phyloP scores from a whole-genome alignment of 148 eudicot species.

The Rhododendron ovatum region DNA sequence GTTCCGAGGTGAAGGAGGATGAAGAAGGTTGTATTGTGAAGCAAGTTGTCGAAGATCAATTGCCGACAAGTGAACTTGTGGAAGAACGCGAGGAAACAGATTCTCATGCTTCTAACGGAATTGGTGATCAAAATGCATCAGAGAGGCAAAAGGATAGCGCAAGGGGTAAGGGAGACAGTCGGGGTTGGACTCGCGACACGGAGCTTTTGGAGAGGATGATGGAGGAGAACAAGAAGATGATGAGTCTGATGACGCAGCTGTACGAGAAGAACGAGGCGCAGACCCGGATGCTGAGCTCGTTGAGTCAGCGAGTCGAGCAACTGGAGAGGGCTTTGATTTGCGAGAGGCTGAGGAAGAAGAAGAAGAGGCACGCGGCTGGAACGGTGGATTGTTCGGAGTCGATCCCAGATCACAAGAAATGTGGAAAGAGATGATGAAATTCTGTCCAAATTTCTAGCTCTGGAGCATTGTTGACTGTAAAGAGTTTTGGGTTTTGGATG shows the following conservation, averaged over 20 bases:
- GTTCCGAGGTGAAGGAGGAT: constrained; percentile 10
- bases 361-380: constrained; percentile 12
- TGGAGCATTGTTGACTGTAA: not conserved
- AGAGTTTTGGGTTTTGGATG: not conserved
- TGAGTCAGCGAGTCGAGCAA: constrained; percentile 45
- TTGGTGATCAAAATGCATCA: not conserved
- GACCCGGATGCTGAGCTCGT: constrained; percentile 34
- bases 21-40: constrained; percentile 17
- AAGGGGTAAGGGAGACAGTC: constrained; percentile 2
- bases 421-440: not conserved
- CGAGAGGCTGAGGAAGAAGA: constrained; percentile 29
- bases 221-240: constrained; percentile 50
- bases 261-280: constrained; percentile 40
- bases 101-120: not conserved
- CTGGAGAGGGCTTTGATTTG: constrained; percentile 56
- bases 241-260: constrained; percentile 46
- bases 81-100: not conserved
- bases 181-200: not conserved
- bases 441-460: not conserved
- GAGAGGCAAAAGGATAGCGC: not conserved
- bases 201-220: constrained; percentile 44
- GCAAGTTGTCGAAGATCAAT: constrained; percentile 4
- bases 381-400: not conserved
- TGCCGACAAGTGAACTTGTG: not conserved
- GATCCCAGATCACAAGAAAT: not conserved